Evolutionary conservation across 495 filamentous ascomycete species (phyloP).

Genomic region (Cryomyces minteri): DNA sequence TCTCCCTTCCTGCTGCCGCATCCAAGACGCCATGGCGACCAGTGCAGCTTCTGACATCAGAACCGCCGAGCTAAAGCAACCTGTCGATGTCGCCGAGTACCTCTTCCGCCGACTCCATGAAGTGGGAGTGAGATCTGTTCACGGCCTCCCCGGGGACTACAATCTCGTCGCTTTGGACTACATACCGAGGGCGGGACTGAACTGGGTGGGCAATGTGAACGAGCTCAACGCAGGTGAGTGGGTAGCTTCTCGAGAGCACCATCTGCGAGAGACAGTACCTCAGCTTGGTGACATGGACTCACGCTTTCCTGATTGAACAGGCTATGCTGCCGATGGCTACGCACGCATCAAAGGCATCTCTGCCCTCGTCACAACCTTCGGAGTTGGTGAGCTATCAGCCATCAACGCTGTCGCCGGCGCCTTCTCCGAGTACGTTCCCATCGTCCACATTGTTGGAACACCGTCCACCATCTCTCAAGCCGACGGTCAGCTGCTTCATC

Average conservation of each 20-base stretch:
- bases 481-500: conserved; percentile 60
- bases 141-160: conserved; percentile 44
- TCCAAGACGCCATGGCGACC: too few species aligned
- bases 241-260: background rate
- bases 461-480: conserved; percentile 41
- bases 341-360: conserved; percentile 46
- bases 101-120: conserved; percentile 44
- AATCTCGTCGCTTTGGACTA: conserved; percentile 42
- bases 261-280: too few species aligned
- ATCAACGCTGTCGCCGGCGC: conserved; percentile 51
- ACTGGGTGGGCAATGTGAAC: conserved; percentile 54
- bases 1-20: too few species aligned
- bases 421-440: conserved; percentile 45
- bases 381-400: conserved; percentile 50
- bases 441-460: conserved; percentile 69
- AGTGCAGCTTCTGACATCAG: background rate
- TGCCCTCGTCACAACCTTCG: conserved; percentile 49
- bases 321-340: conserved; percentile 58
- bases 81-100: conserved; percentile 20
- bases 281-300: too few species aligned
- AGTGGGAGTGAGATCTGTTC: conserved; percentile 40
- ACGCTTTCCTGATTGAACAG: too few species aligned
- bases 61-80: conserved; percentile 1
- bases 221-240: conserved; percentile 45
- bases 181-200: conserved; percentile 34